phyloP scores from a whole-genome alignment of 352 stramenopile genomes.

The Phytophthora pistaciae region DNA sequence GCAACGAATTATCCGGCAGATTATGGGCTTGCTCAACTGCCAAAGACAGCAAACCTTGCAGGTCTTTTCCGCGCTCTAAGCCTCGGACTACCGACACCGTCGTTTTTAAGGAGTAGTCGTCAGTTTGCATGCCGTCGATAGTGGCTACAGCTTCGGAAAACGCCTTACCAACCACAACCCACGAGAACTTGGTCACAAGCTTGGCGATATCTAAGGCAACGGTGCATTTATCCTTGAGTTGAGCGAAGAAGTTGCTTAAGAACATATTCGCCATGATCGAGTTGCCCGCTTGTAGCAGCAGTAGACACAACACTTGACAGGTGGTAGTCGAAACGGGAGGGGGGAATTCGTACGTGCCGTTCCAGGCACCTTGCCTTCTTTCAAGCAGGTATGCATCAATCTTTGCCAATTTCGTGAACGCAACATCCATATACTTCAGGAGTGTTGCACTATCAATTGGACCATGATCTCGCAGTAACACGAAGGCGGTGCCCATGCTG shows the following conservation, averaged over 20 bases:
- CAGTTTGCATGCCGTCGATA: background rate
- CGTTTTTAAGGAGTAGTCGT: background rate
- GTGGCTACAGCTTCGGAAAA: background rate
- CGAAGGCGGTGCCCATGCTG: background rate
- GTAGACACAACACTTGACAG: background rate
- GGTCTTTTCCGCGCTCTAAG: background rate
- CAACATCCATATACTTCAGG: conserved; percentile 11
- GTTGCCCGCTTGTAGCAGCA: background rate
- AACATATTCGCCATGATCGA: background rate
- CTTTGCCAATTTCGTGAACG: background rate
- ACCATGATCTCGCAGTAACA: background rate
- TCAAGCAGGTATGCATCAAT: background rate
- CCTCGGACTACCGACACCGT: conserved; percentile 1
- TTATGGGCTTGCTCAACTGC: background rate
- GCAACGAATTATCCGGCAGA: background rate
- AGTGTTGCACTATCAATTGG: conserved; percentile 8
- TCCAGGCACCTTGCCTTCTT: background rate
- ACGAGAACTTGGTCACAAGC: conserved; percentile 13
- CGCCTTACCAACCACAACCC: conserved; percentile 17
- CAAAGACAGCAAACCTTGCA: background rate
- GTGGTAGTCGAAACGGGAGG: background rate
- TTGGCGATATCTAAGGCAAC: background rate
- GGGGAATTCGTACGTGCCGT: background rate
- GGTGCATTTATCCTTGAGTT: background rate
- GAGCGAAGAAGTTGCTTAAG: conserved; percentile 6